phyloP scores from a whole-genome alignment of 148 eudicot species.

The Fagopyrum esculentum region DNA sequence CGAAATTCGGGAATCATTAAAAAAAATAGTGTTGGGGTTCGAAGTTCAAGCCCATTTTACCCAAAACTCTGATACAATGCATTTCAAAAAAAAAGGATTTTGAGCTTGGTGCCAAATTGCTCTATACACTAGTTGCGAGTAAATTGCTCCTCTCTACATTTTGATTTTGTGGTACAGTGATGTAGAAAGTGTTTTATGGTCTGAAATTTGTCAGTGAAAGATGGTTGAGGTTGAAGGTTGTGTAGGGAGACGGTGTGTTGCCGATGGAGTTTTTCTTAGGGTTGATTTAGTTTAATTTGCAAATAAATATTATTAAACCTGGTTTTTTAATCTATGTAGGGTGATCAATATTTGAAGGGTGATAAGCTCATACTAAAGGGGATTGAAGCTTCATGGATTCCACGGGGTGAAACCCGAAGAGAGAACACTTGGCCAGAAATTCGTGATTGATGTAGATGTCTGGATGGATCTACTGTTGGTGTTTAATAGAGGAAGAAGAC shows the following conservation, averaged over 20 bases:
- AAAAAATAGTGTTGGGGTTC: no score
- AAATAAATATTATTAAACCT: not conserved
- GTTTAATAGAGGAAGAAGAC: no score
- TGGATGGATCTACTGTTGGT: constrained; percentile 53
- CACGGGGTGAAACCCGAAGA: constrained; percentile 89
- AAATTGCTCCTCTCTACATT: no score
- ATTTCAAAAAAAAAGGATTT: no score
- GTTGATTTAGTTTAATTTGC: not conserved
- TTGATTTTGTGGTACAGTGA: not conserved
- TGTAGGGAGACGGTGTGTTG: no score
- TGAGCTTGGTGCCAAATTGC: no score
- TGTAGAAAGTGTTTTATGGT: not conserved
- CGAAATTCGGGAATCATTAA: no score
- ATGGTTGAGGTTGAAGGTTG: no score
- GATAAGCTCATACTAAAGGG: constrained; percentile 78
- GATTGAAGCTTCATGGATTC: constrained; percentile 78
- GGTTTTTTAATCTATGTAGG: constrained; percentile 18
- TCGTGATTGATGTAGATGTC: constrained; percentile 77
- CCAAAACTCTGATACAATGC: no score
- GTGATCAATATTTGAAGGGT: constrained; percentile 39
- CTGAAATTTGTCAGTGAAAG: not conserved
- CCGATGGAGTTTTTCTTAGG: not conserved
- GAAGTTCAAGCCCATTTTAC: no score
- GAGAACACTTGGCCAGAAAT: constrained; percentile 78
- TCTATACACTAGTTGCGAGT: no score